phyloP scores from a whole-genome alignment of 495 filamentous ascomycete genomes.

The Aspergillus ellipticus region DNA sequence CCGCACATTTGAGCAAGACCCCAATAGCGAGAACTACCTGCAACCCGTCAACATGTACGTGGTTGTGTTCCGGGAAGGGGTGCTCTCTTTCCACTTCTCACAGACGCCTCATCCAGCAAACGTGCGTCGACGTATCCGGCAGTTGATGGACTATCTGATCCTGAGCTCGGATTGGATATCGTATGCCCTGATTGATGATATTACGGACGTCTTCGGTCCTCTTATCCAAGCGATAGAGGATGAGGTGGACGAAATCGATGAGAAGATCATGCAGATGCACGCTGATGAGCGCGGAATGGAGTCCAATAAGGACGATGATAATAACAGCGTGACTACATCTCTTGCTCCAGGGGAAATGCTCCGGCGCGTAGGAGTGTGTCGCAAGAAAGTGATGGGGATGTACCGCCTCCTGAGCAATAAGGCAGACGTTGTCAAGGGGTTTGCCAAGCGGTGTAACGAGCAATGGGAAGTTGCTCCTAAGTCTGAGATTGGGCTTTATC shows the following conservation, averaged over 20 bases:
- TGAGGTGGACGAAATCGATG: conserved; percentile 87
- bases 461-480: conserved; percentile 95
- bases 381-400: conserved; percentile 94
- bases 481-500: conserved; percentile 31
- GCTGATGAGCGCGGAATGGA: conserved; percentile 38
- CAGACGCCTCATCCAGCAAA: conserved; percentile 93
- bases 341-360: conserved; percentile 78
- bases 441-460: conserved; percentile 98
- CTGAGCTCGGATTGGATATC: conserved; percentile 96
- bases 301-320: conserved; percentile 32
- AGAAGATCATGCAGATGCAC: conserved; percentile 73
- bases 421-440: conserved; percentile 97
- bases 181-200: conserved; percentile 96
- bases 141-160: conserved; percentile 90
- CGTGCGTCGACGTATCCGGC: conserved; percentile 86
- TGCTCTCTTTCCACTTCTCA: conserved; percentile 93
- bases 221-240: conserved; percentile 85
- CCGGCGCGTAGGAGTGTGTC: conserved; percentile 82
- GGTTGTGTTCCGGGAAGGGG: conserved; percentile 92
- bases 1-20: conserved; percentile 92
- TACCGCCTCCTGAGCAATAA: conserved; percentile 94
- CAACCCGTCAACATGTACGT: conserved; percentile 97
- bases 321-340: conserved; percentile 30
- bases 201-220: conserved; percentile 91
- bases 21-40: conserved; percentile 79